Evolutionary conservation across 257 asterid genomes (phyloP), one percentile per base, ranked within the genome.

Genomic region (Capsicum pubescens): DNA sequence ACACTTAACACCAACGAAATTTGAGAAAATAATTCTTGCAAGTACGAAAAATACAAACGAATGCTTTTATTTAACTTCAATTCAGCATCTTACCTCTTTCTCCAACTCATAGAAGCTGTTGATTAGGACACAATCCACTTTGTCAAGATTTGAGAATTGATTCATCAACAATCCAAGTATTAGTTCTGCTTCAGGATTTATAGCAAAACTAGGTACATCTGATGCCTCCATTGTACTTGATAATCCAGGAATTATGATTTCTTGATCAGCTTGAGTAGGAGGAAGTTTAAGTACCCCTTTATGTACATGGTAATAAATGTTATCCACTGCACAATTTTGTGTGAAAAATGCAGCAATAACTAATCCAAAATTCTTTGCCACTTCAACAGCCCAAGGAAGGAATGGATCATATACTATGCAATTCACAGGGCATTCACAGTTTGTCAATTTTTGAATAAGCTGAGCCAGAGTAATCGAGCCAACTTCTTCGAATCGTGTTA

Each of bases 51-150:
- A 3, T 64, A 64, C 70, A 64, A 26, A 63, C 42, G 26, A 2
- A 10, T 5, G 1, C 16, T 21, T 63, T 63, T 14, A 60, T 60
- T n/a, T 19, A 19, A n/a, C 36, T 60, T 60, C 68, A 61, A 61
- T 61, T 61, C 48, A 44, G 7, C 6, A 44, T 39, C 60, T 72
- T 55, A 81, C 90, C 90, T 90, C 84, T 79, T 90, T 21, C 82
- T 90, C 92, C 83, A 88, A 61, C 59, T 79, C 72, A 35, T 85
- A 57, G 21, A 90, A 88, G 16, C 88, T 90, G 81, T 90, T 90
- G 72, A 87, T 60, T 52, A 90, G 77, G 12, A 90, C 77, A 86
- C 86, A 90, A 83, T 88, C 90, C 9, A 87, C 91, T 59, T 80
- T 54, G 0, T 77, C 88, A 42, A 87, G 63, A 57, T 87, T 84